Evolutionary conservation across 139 green algal species (phyloP).

Genomic region (Chlorella sp.): DNA sequence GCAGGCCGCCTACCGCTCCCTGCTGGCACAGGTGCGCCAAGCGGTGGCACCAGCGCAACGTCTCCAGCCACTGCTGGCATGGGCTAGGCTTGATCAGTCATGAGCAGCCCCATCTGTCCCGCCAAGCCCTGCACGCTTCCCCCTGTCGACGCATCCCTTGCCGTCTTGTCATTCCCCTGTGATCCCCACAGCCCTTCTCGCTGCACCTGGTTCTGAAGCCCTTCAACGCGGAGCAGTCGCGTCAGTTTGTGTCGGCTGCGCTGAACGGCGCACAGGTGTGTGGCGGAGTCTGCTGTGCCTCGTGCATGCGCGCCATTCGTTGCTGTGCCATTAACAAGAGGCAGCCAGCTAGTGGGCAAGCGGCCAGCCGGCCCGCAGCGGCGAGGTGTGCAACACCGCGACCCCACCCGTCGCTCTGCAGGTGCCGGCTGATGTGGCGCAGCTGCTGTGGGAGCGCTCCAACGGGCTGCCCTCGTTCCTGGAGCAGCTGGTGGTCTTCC

Average conservation of each 20-base stretch:
- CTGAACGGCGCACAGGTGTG: constrained; percentile 38
- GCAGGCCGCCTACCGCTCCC: constrained; percentile 58
- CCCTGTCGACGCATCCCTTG: no score
- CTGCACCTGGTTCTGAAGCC: constrained; percentile 53
- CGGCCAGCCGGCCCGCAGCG: no score
- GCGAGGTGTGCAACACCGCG: no score
- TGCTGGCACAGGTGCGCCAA: constrained; percentile 40
- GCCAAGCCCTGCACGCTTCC: no score
- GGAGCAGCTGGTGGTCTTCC: constrained; percentile 67
- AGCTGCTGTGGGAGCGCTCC: constrained; percentile 72
- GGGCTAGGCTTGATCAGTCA: no score
- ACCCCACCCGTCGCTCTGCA: background rate
- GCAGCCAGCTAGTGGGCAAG: no score
- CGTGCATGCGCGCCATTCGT: no score
- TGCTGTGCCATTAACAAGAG: no score
- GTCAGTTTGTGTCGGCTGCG: constrained; percentile 36
- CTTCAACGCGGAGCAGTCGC: constrained; percentile 47
- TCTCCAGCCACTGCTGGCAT: no score
- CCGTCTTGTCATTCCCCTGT: background rate
- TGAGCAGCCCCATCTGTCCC: no score
- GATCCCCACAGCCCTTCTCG: constrained; percentile 44
- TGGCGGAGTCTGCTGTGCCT: background rate
- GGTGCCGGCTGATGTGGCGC: constrained; percentile 62
- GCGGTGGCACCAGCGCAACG: no score
- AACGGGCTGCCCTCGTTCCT: constrained; percentile 78